Percentiles rank a stretch among this genome's conserved stretches.
Conservation (phyloP, 768 basidiomycete species). For the Leccinum barrowsii region DNA sequence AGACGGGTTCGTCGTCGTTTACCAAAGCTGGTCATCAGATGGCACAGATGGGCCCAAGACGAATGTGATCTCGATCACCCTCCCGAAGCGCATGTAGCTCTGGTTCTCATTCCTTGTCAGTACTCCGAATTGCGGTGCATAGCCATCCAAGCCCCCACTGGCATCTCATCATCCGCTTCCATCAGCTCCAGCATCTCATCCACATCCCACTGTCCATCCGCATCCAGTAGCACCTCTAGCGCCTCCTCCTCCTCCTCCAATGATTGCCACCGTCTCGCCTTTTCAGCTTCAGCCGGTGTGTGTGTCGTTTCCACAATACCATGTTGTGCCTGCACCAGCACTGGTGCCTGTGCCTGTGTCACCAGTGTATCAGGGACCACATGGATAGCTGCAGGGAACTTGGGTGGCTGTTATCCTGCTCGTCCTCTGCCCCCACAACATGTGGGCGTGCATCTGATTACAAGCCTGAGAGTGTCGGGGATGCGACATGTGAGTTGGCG, state of each 20-base stretch:
- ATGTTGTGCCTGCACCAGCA: conserved; percentile 5
- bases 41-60: conserved; percentile 3
- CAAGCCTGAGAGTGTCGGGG: too few relatives aligned
- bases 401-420: too few relatives aligned
- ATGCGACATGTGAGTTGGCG: too few relatives aligned
- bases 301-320: conserved; percentile 22
- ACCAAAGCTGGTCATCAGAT: background rate
- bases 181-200: conserved; percentile 1
- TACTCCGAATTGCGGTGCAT: background rate
- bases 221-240: conserved; percentile 9
- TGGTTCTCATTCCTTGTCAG: background rate
- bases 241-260: conserved; percentile 5
- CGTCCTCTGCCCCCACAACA: too few relatives aligned
- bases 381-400: too few relatives aligned
- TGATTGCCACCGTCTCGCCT: conserved; percentile 10
- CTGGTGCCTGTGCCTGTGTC: too few relatives aligned
- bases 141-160: background rate
- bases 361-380: too few relatives aligned
- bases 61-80: conserved; percentile 1
- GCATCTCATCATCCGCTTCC: conserved; percentile 5
- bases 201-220: background rate
- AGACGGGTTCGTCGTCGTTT: too few relatives aligned
- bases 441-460: too few relatives aligned
- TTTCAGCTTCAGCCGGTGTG: conserved; percentile 19
- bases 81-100: conserved; percentile 3